Evolutionary conservation across 1,284 basidiomycete species (phyloP).

Genomic region (Mycosarcoma maydis): DNA sequence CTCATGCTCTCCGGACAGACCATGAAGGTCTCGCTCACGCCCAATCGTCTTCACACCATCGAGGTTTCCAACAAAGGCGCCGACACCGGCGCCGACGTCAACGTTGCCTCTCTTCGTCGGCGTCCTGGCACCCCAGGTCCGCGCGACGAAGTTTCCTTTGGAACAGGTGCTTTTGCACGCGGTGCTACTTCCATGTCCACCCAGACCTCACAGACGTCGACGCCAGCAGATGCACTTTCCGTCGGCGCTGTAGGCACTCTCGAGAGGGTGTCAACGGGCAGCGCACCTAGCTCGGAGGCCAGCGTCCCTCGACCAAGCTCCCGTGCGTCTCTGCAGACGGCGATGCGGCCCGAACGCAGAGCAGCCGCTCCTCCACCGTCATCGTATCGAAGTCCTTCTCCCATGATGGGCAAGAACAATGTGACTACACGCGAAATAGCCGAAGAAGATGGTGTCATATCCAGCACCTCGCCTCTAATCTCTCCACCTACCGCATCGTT

Average conservation of each 20-base stretch:
- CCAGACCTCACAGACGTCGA: constrained; percentile 4
- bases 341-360: constrained; percentile 33
- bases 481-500: neutral
- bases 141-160: constrained; percentile 15
- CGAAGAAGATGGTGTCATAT: constrained; percentile 10
- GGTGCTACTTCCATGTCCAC: constrained; percentile 16
- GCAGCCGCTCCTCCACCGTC: constrained; percentile 38
- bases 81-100: constrained; percentile 14
- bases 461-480: neutral
- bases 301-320: constrained; percentile 26
- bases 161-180: constrained; percentile 8
- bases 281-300: constrained; percentile 10
- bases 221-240: constrained; percentile 2
- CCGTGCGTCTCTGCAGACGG: constrained; percentile 24
- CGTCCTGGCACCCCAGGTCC: constrained; percentile 43
- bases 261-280: constrained; percentile 13
- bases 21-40: constrained; percentile 84
- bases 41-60: constrained; percentile 68
- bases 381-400: constrained; percentile 42
- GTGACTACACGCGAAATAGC: constrained; percentile 16
- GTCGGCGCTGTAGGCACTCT: neutral
- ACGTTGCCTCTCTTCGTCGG: constrained; percentile 19
- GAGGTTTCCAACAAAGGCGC: constrained; percentile 50
- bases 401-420: constrained; percentile 17
- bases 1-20: constrained; percentile 57